A percentile compares a stretch with the other conserved stretches of the same genome.
Conservation (phyloP, 2,329 filamentous ascomycete species). For the Fusarium agapanthi region DNA sequence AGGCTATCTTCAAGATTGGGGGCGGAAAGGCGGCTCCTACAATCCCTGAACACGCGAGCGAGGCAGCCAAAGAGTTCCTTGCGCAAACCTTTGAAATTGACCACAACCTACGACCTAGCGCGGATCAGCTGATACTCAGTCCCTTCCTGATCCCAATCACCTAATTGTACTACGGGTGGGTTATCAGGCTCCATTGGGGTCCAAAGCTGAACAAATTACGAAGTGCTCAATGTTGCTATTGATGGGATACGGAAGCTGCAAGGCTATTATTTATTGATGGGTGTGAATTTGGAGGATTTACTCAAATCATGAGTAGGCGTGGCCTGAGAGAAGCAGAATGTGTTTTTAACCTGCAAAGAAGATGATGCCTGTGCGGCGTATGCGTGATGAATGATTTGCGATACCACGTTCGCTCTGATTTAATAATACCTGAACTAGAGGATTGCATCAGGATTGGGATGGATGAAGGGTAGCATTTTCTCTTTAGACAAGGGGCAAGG, state of each 20-base stretch:
- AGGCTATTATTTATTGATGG: neutral
- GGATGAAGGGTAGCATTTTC: slow-evolving; percentile 31
- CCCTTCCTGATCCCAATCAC: slow-evolving; percentile 81
- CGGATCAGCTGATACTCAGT: slow-evolving; percentile 87
- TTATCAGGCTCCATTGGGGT: neutral
- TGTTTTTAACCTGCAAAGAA: slow-evolving; percentile 23
- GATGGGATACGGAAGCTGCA: neutral
- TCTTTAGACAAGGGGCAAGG: slow-evolving; percentile 27
- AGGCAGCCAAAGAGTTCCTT: slow-evolving; percentile 85
- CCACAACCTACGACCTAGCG: slow-evolving; percentile 88
- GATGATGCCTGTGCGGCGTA: slow-evolving; percentile 8
- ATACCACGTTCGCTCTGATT: slow-evolving; percentile 40
- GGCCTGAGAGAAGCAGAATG: slow-evolving; percentile 11
- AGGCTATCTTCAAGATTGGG: slow-evolving; percentile 98
- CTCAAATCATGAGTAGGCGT: neutral
- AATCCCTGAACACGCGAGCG: slow-evolving; percentile 85
- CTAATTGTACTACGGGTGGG: slow-evolving; percentile 23
- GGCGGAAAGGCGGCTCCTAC: slow-evolving; percentile 87
- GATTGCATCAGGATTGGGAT: slow-evolving; percentile 23
- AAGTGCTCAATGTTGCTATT: neutral
- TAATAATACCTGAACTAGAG: slow-evolving; percentile 21
- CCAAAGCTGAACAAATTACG: slow-evolving; percentile 6
- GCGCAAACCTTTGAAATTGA: slow-evolving; percentile 94
- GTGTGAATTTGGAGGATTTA: neutral
- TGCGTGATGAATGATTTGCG: slow-evolving; percentile 35